These are phyloP conservation scores for Fennellomyces sp. DNA, from an alignment of 371 early-diverging fungal species.

Conservation along the genomic window DNA sequence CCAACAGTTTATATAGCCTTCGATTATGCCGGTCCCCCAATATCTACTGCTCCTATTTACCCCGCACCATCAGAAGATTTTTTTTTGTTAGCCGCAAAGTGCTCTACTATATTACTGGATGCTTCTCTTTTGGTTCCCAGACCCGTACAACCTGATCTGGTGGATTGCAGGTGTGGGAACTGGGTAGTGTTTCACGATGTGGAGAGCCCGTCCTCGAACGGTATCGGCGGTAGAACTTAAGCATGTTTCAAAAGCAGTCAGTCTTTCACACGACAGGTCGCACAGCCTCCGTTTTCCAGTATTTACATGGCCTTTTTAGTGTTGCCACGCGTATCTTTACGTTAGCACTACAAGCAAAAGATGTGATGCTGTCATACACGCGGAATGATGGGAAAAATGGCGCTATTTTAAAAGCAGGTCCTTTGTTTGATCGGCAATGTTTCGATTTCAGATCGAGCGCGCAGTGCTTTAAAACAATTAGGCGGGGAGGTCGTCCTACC, in stretches of 20 bases:
- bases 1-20: neutral
- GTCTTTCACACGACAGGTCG: neutral
- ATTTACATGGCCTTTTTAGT: no score
- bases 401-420: neutral
- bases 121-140: neutral
- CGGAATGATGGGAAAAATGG: neutral
- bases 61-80: neutral
- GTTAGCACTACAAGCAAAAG: neutral
- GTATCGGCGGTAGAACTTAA: slow-evolving; percentile 1
- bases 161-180: neutral
- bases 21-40: neutral
- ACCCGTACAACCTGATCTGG: neutral
- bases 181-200: neutral
- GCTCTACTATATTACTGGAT: neutral
- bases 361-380: neutral
- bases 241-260: neutral
- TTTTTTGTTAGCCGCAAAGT: neutral
- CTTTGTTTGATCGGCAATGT: neutral
- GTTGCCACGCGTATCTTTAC: neutral
- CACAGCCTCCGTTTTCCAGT: neutral
- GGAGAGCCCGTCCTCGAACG: neutral
- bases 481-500: slow-evolving; percentile 3
- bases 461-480: neutral
- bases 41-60: neutral
- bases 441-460: neutral